phyloP scores from a whole-genome alignment of 108 stramenopile genomes.

The Cyclotella choctawhatcheeana region DNA sequence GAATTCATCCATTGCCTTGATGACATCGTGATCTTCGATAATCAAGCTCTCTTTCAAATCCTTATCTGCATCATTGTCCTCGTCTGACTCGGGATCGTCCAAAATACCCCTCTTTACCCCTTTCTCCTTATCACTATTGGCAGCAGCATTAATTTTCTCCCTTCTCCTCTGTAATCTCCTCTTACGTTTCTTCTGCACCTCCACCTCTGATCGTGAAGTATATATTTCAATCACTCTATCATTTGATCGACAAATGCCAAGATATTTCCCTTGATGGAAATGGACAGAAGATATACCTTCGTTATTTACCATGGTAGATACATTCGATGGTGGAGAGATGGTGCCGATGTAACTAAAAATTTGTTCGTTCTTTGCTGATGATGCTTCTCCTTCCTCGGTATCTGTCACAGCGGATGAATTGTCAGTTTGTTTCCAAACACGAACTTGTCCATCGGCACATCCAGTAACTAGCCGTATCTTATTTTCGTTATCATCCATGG shows the following conservation, averaged over 20 bases:
- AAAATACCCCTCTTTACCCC: slow-evolving; percentile 86
- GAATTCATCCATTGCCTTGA: slow-evolving; percentile 92
- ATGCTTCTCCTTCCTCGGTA: slow-evolving; percentile 8
- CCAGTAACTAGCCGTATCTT: slow-evolving; percentile 92
- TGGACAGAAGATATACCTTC: slow-evolving; percentile 75
- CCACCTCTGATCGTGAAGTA: slow-evolving; percentile 64
- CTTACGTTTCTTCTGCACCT: slow-evolving; percentile 84
- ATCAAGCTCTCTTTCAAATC: neutral
- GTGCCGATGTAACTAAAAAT: slow-evolving; percentile 77
- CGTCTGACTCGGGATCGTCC: slow-evolving; percentile 73
- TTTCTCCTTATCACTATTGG: slow-evolving; percentile 27
- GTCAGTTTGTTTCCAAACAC: slow-evolving; percentile 69
- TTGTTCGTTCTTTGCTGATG: slow-evolving; percentile 49
- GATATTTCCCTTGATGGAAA: slow-evolving; percentile 77
- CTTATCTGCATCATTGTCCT: slow-evolving; percentile 52
- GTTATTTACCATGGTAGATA: slow-evolving; percentile 46
- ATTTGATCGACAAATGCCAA: slow-evolving; percentile 75
- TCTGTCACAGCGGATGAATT: slow-evolving; percentile 15
- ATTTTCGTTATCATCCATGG: no score
- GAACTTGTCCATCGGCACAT: slow-evolving; percentile 87
- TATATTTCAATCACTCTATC: slow-evolving; percentile 86
- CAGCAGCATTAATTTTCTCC: slow-evolving; percentile 68
- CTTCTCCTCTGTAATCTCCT: slow-evolving; percentile 73
- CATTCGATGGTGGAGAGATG: slow-evolving; percentile 67
- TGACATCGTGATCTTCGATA: slow-evolving; percentile 48